phyloP scores from a whole-genome alignment of 768 basidiomycete genomes.

The Tulasnella sp. region DNA sequence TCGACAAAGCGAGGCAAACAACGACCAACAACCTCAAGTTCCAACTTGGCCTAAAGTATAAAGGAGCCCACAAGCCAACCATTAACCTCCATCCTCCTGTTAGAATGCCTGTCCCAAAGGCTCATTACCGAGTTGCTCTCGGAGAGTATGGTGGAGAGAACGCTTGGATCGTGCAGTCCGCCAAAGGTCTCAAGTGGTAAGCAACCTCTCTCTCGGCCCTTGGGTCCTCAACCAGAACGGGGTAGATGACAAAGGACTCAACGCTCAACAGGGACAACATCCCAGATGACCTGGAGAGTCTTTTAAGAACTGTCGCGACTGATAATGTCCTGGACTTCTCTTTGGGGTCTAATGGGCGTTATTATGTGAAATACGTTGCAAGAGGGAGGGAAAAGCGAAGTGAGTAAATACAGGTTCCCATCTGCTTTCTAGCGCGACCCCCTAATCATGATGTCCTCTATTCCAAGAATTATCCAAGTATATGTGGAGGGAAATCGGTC shows the following conservation, averaged over 20 bases:
- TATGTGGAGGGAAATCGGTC: conserved; percentile 13
- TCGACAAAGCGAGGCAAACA: background rate
- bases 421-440: background rate
- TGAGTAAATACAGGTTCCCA: background rate
- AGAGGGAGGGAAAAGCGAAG: background rate
- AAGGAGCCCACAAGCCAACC: background rate
- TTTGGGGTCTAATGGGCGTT: background rate
- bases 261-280: conserved; percentile 1
- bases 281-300: background rate
- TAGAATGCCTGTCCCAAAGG: background rate
- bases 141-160: conserved; percentile 12
- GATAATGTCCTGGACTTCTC: conserved; percentile 13
- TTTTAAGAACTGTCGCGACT: background rate
- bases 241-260: background rate
- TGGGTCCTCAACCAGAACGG: background rate
- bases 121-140: conserved; percentile 19
- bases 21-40: background rate
- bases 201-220: background rate
- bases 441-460: background rate
- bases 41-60: background rate
- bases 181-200: background rate
- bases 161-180: conserved; percentile 5
- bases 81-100: background rate
- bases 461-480: conserved; percentile 14
- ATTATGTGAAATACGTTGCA: conserved; percentile 2